Base-by-base conservation (phyloP, 2,329 filamentous ascomycete species). In the Nannizzia gypsea region DNA sequence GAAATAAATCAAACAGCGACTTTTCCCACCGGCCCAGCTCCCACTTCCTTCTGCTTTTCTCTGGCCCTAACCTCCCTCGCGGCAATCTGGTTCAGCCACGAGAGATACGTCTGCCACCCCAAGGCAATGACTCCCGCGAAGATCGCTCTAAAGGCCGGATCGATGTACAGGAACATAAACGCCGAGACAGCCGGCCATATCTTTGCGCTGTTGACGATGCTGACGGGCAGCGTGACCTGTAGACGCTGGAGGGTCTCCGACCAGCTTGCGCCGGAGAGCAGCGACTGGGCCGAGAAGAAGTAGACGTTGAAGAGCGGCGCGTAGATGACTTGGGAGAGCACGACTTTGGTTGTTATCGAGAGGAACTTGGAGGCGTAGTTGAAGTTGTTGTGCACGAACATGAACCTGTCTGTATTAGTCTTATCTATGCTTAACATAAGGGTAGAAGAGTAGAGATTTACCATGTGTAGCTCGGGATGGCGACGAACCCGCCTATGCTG, bases 91-190 rank as follows among this genome's bases (percentile, higher is more conserved):
- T 95, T 95, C 68, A 95, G 73, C 72, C 84, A 88, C 66, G 85
- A 89, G 66, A 96, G 69, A 77, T 96, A 96, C 0, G 89, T 90
- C 80, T 96, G 91, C 91, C 91, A 96, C 0, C 88, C 88, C 57
- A 96, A 86, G 0, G 89, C 89, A 64, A 95, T 81, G 5, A 87
- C 75, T 1, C 88, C 89, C 0, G 87, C 83, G 66, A 96, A 93
- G 15, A 95, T 80, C 66, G 84, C 88, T 57, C 91, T 79, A 72
- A 89, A 92, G 68, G 92, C 84, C 55, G 90, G 78, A 26, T 85
- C 83, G 3, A 96, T 77, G 67, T 89, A 93, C n/a, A 87, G 84
- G 68, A 96, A 95, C 71, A 81, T 91, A 69, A 96, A 86, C 0
- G 90, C 90, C 13, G 87, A 95, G 15, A 95, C 87, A 0, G 84